Evolutionary conservation across 2,329 filamentous ascomycete species (phyloP), one percentile per base, ranked within the genome.

Genomic region (Penicillium sclerotiorum): DNA sequence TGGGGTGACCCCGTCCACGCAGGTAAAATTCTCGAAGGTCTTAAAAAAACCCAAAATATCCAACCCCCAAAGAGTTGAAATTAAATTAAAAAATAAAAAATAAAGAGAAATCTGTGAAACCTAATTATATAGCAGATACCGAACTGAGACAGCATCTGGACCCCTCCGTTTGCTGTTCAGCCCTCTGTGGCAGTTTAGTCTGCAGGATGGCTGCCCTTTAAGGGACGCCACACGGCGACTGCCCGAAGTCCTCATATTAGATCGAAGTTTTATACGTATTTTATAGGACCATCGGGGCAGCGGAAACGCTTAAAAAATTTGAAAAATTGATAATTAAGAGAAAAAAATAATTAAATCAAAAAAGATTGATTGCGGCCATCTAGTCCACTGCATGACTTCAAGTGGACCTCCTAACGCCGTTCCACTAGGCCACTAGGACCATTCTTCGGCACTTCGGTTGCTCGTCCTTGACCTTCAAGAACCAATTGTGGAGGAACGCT

Each of bases 1-100:
- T 55, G 25, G n/a, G 57, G 56, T 30, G 28, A 43, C 47, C 41
- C 47, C 48, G 53, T 53, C 53, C 40, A 47, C 27, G 33, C 17
- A 39, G 12, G 30, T 25, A 23, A 42, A 50, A 40, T 45, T 45
- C 35, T 45, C 42, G 11, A 45, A 50, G 28, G 33, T 12, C 18
- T 21, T 27, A 39, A 32, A 51, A 39, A n/a, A 15, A n/a, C 15
- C 33, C n/a, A 35, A 35, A 35, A 17, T 17, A 35, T 35, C 8
- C 12, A 7, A 28, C 13, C 9, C 3, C 13, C 9, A 27, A 28
- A 13, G 25, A 13, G 25, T 28, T n/a, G n/a, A n/a, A n/a, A n/a
- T n/a, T n/a, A n/a, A n/a, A n/a, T n/a, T n/a, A 45, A 39, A 42
- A 49, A 37, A 21, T 23, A 36, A 21, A 47, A 56, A 48, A 51